phyloP scores from a whole-genome alignment of 2,329 filamentous ascomycete species.

The Orbilia blumenaviensis region DNA sequence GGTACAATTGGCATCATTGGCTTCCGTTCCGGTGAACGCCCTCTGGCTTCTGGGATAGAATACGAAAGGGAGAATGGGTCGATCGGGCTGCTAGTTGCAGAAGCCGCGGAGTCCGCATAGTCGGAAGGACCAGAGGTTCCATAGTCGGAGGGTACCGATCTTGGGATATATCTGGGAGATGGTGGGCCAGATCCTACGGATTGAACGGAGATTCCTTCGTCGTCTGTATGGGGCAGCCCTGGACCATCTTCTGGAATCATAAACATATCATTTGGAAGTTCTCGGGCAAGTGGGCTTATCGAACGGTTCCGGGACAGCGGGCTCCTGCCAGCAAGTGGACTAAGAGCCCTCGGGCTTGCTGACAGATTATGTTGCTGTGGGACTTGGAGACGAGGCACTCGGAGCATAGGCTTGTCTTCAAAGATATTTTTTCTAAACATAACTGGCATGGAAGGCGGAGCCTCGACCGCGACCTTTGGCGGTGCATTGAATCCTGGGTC shows the following conservation, averaged over 20 bases:
- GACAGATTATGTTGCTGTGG: slow-evolving; percentile 5
- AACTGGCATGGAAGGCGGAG: slow-evolving; percentile 23
- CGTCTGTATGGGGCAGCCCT: slow-evolving; percentile 8
- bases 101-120: neutral
- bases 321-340: slow-evolving; percentile 13
- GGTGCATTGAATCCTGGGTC: neutral
- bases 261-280: slow-evolving; percentile 14
- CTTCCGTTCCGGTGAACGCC: slow-evolving; percentile 40
- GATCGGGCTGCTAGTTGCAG: slow-evolving; percentile 21
- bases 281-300: slow-evolving; percentile 29
- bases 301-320: slow-evolving; percentile 16
- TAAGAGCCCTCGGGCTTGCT: slow-evolving; percentile 11
- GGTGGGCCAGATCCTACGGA: slow-evolving; percentile 4
- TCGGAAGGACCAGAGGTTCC: slow-evolving; percentile 1
- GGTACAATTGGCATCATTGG: slow-evolving; percentile 3
- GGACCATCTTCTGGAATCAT: slow-evolving; percentile 18
- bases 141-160: slow-evolving; percentile 12
- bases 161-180: slow-evolving; percentile 14
- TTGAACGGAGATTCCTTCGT: slow-evolving; percentile 7
- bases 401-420: slow-evolving; percentile 28
- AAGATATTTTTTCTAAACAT: slow-evolving; percentile 32
- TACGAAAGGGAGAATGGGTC: slow-evolving; percentile 5
- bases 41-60: slow-evolving; percentile 6
- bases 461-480: neutral
- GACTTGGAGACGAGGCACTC: slow-evolving; percentile 29